Conservation (phyloP, 805 yeast genomes). For the Candida nanaspora region DNA sequence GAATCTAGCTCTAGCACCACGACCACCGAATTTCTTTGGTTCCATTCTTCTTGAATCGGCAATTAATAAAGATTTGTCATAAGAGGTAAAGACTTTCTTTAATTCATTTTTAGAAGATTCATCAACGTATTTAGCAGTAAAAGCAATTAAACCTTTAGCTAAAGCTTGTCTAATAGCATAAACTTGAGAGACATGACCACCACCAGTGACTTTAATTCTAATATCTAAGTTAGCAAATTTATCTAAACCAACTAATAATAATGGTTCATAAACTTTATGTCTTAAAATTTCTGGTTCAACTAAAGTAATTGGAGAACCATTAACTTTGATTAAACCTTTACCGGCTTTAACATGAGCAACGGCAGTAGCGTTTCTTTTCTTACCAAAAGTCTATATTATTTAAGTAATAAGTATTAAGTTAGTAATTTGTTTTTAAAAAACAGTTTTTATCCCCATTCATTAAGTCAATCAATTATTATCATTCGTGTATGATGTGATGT, state of each 20-base stretch:
- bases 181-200: constrained; percentile 99
- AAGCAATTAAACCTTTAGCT: constrained; percentile 99
- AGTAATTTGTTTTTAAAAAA: neutral
- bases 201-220: constrained; percentile 99
- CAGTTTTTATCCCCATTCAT: too few relatives aligned
- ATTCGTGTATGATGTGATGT: too few relatives aligned
- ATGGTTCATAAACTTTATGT: constrained; percentile 99
- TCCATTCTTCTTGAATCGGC: constrained; percentile 99
- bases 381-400: constrained; percentile 87
- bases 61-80: constrained; percentile 99
- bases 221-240: constrained; percentile 97
- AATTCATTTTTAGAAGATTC: constrained; percentile 99
- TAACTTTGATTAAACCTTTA: constrained; percentile 97
- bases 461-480: too few relatives aligned
- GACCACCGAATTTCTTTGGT: constrained; percentile 99
- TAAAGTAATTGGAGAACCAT: constrained; percentile 98
- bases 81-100: constrained; percentile 94
- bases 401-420: constrained; percentile 1
- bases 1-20: constrained; percentile 99
- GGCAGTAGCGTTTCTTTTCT: constrained; percentile 99
- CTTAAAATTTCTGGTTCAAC: constrained; percentile 99
- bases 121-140: constrained; percentile 98
- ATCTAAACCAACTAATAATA: constrained; percentile 96
- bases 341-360: constrained; percentile 99
- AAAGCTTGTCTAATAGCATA: constrained; percentile 99